Conservation (phyloP, 495 filamentous ascomycete genomes). For the Aspergillus hancockii region DNA sequence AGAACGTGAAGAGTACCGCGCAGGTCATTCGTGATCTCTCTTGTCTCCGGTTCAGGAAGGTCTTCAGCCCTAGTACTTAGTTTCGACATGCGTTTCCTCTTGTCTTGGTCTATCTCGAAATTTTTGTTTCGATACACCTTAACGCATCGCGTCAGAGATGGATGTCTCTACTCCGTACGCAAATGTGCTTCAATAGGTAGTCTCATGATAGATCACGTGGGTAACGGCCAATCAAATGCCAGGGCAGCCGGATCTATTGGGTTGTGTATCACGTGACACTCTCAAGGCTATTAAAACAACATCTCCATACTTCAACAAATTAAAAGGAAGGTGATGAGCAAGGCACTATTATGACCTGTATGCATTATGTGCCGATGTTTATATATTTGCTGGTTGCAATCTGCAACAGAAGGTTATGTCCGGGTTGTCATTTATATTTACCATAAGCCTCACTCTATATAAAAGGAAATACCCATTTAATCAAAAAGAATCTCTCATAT, state of each 20-base stretch:
- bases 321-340: neutral
- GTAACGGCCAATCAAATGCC: too few relatives aligned
- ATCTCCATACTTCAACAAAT: neutral
- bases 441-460: neutral
- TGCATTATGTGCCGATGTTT: conserved; percentile 1
- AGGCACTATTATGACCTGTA: conserved; percentile 1
- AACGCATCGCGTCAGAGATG: too few relatives aligned
- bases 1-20: conserved; percentile 46
- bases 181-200: too few relatives aligned
- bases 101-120: neutral
- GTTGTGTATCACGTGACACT: too few relatives aligned
- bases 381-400: neutral
- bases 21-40: conserved; percentile 35
- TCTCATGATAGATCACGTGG: too few relatives aligned
- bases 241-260: too few relatives aligned
- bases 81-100: neutral
- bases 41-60: conserved; percentile 33
- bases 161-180: too few relatives aligned
- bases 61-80: conserved; percentile 35
- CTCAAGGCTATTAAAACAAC: too few relatives aligned
- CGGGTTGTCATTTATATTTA: neutral
- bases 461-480: neutral
- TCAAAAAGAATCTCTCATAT: too few relatives aligned
- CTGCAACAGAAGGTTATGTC: neutral
- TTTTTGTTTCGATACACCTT: too few relatives aligned